Evolutionary conservation across 1,284 basidiomycete genomes (phyloP).

Genomic region (Schizophyllum amplum): DNA sequence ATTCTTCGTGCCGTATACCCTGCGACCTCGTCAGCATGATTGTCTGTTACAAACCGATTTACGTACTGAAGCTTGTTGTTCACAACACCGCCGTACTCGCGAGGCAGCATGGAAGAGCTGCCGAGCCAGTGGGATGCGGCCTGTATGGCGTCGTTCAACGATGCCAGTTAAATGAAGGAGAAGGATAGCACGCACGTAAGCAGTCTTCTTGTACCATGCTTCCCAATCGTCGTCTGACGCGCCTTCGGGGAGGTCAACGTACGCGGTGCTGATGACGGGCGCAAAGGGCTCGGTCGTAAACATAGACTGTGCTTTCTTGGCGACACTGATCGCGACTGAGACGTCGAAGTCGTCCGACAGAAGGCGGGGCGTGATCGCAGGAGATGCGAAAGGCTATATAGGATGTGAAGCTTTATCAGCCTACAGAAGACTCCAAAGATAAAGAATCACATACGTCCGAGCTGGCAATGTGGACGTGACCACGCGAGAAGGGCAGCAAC

Average conservation of each 20-base stretch:
- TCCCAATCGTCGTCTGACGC: constrained; percentile 15
- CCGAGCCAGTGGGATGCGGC: constrained; percentile 15
- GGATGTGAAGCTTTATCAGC: too few relatives aligned
- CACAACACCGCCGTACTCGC: constrained; percentile 19
- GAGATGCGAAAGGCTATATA: constrained; percentile 12
- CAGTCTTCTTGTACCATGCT: constrained; percentile 11
- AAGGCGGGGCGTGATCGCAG: constrained; percentile 14
- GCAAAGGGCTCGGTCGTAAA: constrained; percentile 12
- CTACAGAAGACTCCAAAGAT: neutral
- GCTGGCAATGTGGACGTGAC: constrained; percentile 16
- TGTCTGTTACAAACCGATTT: neutral
- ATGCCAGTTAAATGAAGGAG: too few relatives aligned
- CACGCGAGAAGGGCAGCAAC: constrained; percentile 14
- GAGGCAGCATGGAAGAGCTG: constrained; percentile 16
- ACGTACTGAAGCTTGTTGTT: constrained; percentile 19
- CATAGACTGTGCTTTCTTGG: constrained; percentile 11
- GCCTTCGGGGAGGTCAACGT: constrained; percentile 8
- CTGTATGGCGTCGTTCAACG: too few relatives aligned
- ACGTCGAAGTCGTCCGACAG: constrained; percentile 15
- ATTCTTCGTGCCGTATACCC: constrained; percentile 23
- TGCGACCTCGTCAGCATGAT: constrained; percentile 17
- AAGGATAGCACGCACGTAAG: too few relatives aligned
- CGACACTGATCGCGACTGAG: constrained; percentile 3
- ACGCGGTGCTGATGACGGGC: constrained; percentile 11
- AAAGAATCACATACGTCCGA: constrained; percentile 8